A percentile compares a stretch with the other conserved stretches of the same genome.
Evolutionary conservation across 1,284 basidiomycete genomes (phyloP).

Genomic region (Erythrobasidium hasegawianum): DNA sequence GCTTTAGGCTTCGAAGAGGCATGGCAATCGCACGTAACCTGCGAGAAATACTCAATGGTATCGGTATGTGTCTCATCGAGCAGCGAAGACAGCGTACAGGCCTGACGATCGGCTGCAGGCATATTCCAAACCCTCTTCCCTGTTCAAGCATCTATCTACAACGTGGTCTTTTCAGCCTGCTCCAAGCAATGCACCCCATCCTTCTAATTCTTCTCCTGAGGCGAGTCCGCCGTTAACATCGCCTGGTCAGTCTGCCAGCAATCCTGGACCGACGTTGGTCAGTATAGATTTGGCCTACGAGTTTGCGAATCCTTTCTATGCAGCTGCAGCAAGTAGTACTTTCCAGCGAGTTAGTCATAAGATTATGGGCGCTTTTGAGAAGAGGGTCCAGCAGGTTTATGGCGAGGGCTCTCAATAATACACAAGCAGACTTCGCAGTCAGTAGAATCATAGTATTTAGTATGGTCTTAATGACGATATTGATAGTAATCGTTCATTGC

Average conservation of each 20-base stretch:
- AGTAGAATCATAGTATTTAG: too few relatives aligned
- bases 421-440: too few relatives aligned
- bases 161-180: constrained; percentile 54
- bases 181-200: constrained; percentile 14
- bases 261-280: constrained; percentile 35
- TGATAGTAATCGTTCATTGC: too few relatives aligned
- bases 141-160: constrained; percentile 81
- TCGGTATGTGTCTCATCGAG: constrained; percentile 63
- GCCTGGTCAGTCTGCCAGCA: constrained; percentile 5
- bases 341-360: constrained; percentile 79
- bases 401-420: too few relatives aligned
- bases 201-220: constrained; percentile 1
- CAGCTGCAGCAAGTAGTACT: constrained; percentile 72
- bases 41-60: constrained; percentile 69
- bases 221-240: constrained; percentile 6
- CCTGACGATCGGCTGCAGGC: too few relatives aligned
- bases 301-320: constrained; percentile 82
- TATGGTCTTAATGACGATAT: too few relatives aligned
- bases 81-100: too few relatives aligned
- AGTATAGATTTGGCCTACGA: constrained; percentile 63
- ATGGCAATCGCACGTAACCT: constrained; percentile 80
- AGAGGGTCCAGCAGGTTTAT: constrained; percentile 60
- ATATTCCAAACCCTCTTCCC: constrained; percentile 72
- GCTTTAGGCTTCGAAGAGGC: constrained; percentile 83
- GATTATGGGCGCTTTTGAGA: constrained; percentile 90